These are phyloP conservation scores for Scleroderma citrinum DNA, from an alignment of 768 basidiomycete species.

Conservation along the genomic window DNA sequence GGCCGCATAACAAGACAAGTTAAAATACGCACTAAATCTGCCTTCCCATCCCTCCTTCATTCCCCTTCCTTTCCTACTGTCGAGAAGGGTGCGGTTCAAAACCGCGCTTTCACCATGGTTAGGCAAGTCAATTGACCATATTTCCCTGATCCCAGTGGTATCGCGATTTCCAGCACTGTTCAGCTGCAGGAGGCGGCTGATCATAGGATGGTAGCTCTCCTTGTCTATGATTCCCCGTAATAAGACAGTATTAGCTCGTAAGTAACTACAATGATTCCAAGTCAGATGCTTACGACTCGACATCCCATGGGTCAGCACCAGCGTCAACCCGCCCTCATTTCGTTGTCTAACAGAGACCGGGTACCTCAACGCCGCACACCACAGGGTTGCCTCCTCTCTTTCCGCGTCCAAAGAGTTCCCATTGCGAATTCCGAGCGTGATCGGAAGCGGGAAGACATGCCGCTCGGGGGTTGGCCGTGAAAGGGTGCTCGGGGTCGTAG, in stretches of 20 bases:
- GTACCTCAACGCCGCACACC: constrained; percentile 22
- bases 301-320: constrained; percentile 23
- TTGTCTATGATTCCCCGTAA: constrained; percentile 14
- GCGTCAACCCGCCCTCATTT: constrained; percentile 14
- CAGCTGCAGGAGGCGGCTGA: constrained; percentile 14
- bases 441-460: constrained; percentile 10
- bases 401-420: background rate
- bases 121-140: constrained; percentile 32
- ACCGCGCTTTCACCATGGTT: constrained; percentile 32
- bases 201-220: constrained; percentile 21
- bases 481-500: no score
- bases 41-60: constrained; percentile 3
- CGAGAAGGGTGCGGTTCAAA: constrained; percentile 24
- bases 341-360: constrained; percentile 12
- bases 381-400: constrained; percentile 6
- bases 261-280: background rate
- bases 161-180: background rate
- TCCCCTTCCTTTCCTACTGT: constrained; percentile 15
- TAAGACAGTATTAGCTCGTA: background rate
- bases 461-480: constrained; percentile 9
- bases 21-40: constrained; percentile 20
- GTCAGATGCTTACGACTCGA: constrained; percentile 18
- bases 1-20: no score
- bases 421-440: constrained; percentile 12
- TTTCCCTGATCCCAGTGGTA: constrained; percentile 18